phyloP scores from a whole-genome alignment of 768 basidiomycete species.

The Mycena floridula region DNA sequence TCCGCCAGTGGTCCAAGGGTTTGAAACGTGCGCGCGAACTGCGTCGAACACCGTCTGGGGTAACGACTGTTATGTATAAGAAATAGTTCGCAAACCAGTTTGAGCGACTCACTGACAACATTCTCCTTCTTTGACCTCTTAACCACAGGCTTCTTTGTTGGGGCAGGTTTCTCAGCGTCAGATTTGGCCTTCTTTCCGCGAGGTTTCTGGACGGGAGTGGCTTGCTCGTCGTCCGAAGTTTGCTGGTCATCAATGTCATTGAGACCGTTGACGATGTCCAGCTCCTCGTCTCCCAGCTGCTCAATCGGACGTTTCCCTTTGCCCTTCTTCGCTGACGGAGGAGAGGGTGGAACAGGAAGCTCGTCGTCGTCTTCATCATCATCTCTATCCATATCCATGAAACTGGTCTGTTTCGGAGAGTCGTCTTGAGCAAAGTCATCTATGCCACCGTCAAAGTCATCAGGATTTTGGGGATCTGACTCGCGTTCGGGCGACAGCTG shows the following conservation, averaged over 20 bases:
- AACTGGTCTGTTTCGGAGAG: slow-evolving; percentile 31
- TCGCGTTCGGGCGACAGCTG: too few species aligned
- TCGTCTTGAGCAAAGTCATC: slow-evolving; percentile 13
- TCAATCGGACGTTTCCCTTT: slow-evolving; percentile 28
- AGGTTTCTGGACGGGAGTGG: slow-evolving; percentile 22
- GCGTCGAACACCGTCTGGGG: slow-evolving; percentile 50
- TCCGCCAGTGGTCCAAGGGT: slow-evolving; percentile 91
- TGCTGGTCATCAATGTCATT: slow-evolving; percentile 19
- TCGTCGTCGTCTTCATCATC: slow-evolving; percentile 39
- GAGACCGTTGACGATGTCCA: slow-evolving; percentile 36
- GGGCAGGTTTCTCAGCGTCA: slow-evolving; percentile 14
- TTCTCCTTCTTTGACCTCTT: slow-evolving; percentile 30
- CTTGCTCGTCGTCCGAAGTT: slow-evolving; percentile 26
- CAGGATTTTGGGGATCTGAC: not conserved
- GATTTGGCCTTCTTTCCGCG: slow-evolving; percentile 12
- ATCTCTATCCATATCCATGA: slow-evolving; percentile 44
- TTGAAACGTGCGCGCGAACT: slow-evolving; percentile 60
- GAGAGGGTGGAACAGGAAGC: slow-evolving; percentile 20
- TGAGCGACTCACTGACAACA: slow-evolving; percentile 9
- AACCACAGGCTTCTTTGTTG: slow-evolving; percentile 17
- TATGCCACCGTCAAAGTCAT: slow-evolving; percentile 16
- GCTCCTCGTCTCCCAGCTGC: slow-evolving; percentile 18
- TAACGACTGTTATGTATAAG: slow-evolving; percentile 11
- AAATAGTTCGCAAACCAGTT: not conserved
- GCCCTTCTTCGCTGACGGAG: too few species aligned